Evolutionary conservation across 768 basidiomycete species (phyloP).

Genomic region (Boletus insuetus): DNA sequence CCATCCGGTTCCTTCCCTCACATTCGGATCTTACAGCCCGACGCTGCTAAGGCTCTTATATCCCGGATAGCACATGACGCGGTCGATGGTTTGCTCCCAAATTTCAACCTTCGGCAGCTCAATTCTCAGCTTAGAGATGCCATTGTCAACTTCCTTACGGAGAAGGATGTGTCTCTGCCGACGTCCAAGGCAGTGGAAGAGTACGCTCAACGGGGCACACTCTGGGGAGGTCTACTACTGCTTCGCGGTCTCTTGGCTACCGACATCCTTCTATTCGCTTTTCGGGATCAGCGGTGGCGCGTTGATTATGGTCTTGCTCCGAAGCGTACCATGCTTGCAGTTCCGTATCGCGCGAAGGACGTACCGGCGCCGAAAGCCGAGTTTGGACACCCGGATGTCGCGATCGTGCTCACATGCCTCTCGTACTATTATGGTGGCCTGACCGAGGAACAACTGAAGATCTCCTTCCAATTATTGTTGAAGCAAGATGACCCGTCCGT

Average conservation of each 20-base stretch:
- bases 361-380: slow-evolving; percentile 44
- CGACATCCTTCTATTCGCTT: slow-evolving; percentile 38
- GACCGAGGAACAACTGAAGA: slow-evolving; percentile 34
- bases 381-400: slow-evolving; percentile 53
- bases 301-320: slow-evolving; percentile 51
- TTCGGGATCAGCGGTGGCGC: slow-evolving; percentile 44
- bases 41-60: neutral
- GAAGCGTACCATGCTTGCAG: slow-evolving; percentile 44
- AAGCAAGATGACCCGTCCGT: slow-evolving; percentile 39
- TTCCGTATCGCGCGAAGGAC: slow-evolving; percentile 56
- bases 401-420: slow-evolving; percentile 21
- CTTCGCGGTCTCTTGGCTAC: slow-evolving; percentile 44
- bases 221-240: slow-evolving; percentile 40
- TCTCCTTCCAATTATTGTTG: slow-evolving; percentile 37
- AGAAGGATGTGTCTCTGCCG: neutral
- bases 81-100: slow-evolving; percentile 8
- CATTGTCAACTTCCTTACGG: neutral
- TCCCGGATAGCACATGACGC: neutral
- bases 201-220: slow-evolving; percentile 7
- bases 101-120: slow-evolving; percentile 11
- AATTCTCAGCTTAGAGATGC: neutral
- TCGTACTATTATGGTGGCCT: slow-evolving; percentile 47
- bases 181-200: slow-evolving; percentile 1
- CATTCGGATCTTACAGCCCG: slow-evolving; percentile 10
- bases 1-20: slow-evolving; percentile 16